Evolutionary conservation across 2,329 filamentous ascomycete species (phyloP), one percentile per base, ranked within the genome.

Genomic region (Aaosphaeria pasadenensis): DNA sequence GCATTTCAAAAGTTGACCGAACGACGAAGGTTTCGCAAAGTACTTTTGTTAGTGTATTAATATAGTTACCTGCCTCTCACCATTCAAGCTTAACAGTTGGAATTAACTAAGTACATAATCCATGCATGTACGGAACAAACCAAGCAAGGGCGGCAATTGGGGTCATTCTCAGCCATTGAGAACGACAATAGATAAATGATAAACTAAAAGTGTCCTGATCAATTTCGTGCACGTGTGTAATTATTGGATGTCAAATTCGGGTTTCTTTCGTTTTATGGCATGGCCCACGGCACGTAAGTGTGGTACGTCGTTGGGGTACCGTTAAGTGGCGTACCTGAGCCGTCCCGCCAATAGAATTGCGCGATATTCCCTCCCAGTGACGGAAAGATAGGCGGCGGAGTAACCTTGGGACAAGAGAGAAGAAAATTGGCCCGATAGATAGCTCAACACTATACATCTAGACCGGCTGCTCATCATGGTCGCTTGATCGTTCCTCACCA

Each of bases 311-410:
- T 24, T 24, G 17, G 17, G 17, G 17, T 11, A 11, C 9, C 39
- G 39, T 2, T 2, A 11, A 40, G 39, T 24, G 39, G 39, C 39
- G 39, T 17, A 7, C 39, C 11, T 7, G 9, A 9, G 9, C 7
- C 39, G 39, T 30, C 39, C 39, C 39, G 39, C 39, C 39, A 40
- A 40, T 40, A 24, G 30, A 32, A 46, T 51, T 38, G 45, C 55
- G 55, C 54, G 52, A 48, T 55, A 44, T 45, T 39, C 39, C 47
- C 47, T 30, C 43, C 11, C 38, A 48, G 47, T 55, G 55, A 55
- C 51, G 42, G 47, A n/a, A 53, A 40, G 3, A 24, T 55, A 52
- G 50, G 51, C 55, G 33, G 30, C 33, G 33, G n/a, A 36, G n/a
- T 9, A 36, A n/a, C 33, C 17, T 24, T 24, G 17, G 17, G 17